Evolutionary conservation across 1,139 yeast genomes (phyloP), one percentile per base, ranked within the genome.

Genomic region (Diutina ranongensis): DNA sequence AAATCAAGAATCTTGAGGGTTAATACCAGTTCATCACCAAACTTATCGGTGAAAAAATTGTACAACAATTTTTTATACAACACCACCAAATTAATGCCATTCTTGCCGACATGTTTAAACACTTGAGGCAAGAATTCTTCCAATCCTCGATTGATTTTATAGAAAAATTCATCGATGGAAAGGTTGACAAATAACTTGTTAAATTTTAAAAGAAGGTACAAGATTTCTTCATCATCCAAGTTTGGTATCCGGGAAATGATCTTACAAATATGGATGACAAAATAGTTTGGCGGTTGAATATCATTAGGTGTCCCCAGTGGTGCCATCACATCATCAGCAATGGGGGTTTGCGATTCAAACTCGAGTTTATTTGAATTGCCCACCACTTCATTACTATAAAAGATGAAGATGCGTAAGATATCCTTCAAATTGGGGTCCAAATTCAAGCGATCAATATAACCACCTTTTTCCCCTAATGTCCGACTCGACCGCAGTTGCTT

Each of bases 151-250:
- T 57, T 62, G 13, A 61, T 59, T 51, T 66, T 66, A 53, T 68
- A 71, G 53, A 57, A 59, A 44, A 68, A 63, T 52, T 69, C 75
- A 15, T 65, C 67, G 48, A 61, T 61, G 42, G 61, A 59, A 41
- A 63, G 53, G 44, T 51, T 55, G 27, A 54, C 45, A 45, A 61
- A 60, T 33, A 66, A 45, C 49, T 63, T 64, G 49, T 65, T 58
- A 45, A 69, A 54, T 49, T 66, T 67, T 47, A 70, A 56, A 19
- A 70, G 53, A 3, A 70, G 46, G 31, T 62, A 64, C 25, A 71
- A 58, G 1, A 57, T 48, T 27, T 68, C 68, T 46, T 65, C 67
- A 35, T 57, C 57, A 13, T 55, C 51, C 35, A 66, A 47, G 13
- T 57, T 54, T 3, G 62, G 58, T 13, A 64, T 46, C 3, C 46